phyloP scores from a whole-genome alignment of 73 alveolate species.

The Stentor roeselii region DNA sequence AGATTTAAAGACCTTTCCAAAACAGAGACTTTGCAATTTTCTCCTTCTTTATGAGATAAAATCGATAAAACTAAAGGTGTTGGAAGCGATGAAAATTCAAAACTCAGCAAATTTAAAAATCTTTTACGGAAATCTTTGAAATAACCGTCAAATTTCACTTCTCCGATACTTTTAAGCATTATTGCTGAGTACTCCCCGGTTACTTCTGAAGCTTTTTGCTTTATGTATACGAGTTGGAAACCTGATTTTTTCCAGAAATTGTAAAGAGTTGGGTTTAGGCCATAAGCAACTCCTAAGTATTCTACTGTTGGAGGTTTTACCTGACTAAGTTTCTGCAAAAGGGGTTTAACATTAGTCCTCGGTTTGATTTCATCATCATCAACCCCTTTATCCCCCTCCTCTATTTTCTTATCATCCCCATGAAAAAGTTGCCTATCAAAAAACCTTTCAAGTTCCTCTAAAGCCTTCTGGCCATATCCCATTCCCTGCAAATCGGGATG shows the following conservation, averaged over 20 bases:
- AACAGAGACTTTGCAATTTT: constrained; percentile 43
- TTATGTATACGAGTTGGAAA: constrained; percentile 91
- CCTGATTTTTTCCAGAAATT: constrained; percentile 97
- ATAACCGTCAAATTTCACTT: constrained; percentile 81
- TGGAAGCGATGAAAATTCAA: constrained; percentile 78
- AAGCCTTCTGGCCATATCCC: constrained; percentile 95
- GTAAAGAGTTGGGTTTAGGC: constrained; percentile 80
- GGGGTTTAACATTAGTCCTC: constrained; percentile 79
- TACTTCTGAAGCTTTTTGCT: constrained; percentile 69
- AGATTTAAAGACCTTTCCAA: constrained; percentile 62
- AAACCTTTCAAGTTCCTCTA: constrained; percentile 78
- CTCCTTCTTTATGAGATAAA: constrained; percentile 52
- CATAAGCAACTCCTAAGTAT: constrained; percentile 94
- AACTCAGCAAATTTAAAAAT: constrained; percentile 87
- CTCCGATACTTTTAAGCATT: constrained; percentile 75
- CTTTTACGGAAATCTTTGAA: constrained; percentile 94
- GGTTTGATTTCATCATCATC: constrained; percentile 45
- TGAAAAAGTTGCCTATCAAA: constrained; percentile 71
- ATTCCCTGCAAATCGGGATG: constrained; percentile 97
- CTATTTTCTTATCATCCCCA: constrained; percentile 46
- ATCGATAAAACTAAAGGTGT: constrained; percentile 60
- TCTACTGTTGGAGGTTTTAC: constrained; percentile 82
- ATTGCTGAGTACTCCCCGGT: constrained; percentile 99
- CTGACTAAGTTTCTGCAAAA: constrained; percentile 88
- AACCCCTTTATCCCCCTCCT: constrained; percentile 23